These are phyloP conservation scores for Candida pseudoviswanathii DNA, from an alignment of 1,139 yeast species.

Conservation along the genomic window DNA sequence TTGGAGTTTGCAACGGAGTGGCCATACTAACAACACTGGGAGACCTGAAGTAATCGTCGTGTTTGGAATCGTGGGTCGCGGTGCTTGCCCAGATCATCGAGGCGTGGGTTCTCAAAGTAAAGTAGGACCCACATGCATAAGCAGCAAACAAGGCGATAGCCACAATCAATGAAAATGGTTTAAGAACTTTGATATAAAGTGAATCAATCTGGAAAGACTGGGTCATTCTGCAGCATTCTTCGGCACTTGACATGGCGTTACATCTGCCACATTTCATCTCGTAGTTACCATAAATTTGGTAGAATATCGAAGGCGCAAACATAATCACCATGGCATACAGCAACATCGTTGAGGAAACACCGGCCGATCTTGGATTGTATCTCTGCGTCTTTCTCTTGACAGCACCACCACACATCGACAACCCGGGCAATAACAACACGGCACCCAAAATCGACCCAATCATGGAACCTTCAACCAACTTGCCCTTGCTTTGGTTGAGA, in stretches of 20 bases:
- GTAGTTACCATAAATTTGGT: constrained; percentile 88
- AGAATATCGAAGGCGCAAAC: constrained; percentile 90
- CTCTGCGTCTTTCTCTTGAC: constrained; percentile 87
- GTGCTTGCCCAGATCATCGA: constrained; percentile 88
- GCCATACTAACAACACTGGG: constrained; percentile 39
- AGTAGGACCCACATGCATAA: constrained; percentile 87
- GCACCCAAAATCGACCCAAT: constrained; percentile 95
- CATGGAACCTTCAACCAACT: constrained; percentile 95
- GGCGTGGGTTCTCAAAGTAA: constrained; percentile 94
- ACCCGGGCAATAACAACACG: constrained; percentile 85
- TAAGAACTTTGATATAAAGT: constrained; percentile 64
- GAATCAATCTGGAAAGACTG: constrained; percentile 76
- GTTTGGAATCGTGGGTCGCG: constrained; percentile 33
- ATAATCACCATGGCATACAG: constrained; percentile 88
- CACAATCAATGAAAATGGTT: constrained; percentile 82
- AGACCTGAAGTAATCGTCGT: constrained; percentile 29
- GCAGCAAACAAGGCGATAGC: constrained; percentile 81
- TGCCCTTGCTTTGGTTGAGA: constrained; percentile 78
- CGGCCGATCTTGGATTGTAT: constrained; percentile 94
- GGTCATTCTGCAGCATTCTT: constrained; percentile 65
- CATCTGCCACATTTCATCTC: constrained; percentile 70
- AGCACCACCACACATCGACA: constrained; percentile 98
- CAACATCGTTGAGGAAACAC: constrained; percentile 95
- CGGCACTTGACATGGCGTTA: constrained; percentile 16
- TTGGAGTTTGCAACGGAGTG: constrained; percentile 26